phyloP scores from a whole-genome alignment of 768 basidiomycete species.

The Phylloporus rhodoxanthus region DNA sequence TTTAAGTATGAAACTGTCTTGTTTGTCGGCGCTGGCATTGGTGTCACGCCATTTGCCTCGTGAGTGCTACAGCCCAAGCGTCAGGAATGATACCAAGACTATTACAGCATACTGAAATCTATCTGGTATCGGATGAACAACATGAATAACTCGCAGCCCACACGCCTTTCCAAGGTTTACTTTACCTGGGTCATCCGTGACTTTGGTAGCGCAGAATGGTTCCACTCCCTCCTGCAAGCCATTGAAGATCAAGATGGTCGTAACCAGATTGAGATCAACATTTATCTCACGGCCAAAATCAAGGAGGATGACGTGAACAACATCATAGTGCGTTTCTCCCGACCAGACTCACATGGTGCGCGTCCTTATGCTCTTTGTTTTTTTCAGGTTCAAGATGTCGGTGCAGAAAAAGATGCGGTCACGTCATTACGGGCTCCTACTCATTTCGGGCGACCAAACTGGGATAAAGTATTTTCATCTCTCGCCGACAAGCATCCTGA shows the following conservation, averaged over 20 bases:
- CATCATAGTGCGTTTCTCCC: constrained; percentile 57
- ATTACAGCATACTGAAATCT: constrained; percentile 70
- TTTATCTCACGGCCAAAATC: constrained; percentile 86
- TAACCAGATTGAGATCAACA: constrained; percentile 87
- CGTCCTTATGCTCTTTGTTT: background rate
- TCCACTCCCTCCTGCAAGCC: constrained; percentile 88
- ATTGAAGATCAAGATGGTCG: constrained; percentile 89
- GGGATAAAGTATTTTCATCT: constrained; percentile 67
- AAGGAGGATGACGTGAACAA: constrained; percentile 93
- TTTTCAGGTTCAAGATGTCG: constrained; percentile 74
- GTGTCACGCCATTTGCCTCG: constrained; percentile 95
- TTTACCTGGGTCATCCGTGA: constrained; percentile 96
- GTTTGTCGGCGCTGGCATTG: constrained; percentile 91
- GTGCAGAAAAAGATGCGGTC: constrained; percentile 88
- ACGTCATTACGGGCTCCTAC: constrained; percentile 86
- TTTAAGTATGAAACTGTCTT: constrained; percentile 84
- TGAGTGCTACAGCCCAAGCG: constrained; percentile 36
- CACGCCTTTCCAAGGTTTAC: constrained; percentile 85
- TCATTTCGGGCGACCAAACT: constrained; percentile 88
- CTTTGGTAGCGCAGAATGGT: constrained; percentile 86
- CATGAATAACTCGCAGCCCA: constrained; percentile 65
- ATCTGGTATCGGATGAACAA: constrained; percentile 98
- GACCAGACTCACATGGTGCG: constrained; percentile 1
- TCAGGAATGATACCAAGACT: constrained; percentile 1
- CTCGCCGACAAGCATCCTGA: constrained; percentile 79